Base-by-base conservation (phyloP, 202 grass and related monocot genomes). In the Elaeis oleifera region DNA sequence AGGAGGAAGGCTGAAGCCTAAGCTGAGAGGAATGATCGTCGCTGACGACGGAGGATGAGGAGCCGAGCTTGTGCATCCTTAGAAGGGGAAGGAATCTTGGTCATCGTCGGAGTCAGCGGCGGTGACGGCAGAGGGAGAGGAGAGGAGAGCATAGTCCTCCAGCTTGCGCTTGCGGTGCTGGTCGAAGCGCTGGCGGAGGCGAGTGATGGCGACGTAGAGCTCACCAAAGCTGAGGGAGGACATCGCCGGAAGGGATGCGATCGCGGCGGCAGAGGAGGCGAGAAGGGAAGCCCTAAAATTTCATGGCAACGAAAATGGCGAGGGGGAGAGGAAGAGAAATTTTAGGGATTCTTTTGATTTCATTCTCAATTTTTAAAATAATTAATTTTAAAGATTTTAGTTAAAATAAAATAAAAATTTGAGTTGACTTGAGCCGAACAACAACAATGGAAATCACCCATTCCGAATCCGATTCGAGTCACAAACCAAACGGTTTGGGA, bases 111-210 rank as follows among this genome's bases (percentile, higher is more conserved):
- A 20, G 20, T 39, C 23, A 20, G 53, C 23, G 29, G 58, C 28
- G 54, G 64, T n/a, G n/a, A n/a, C 64, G 60, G 67, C 71, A 69
- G 49, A 13, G 51, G 3, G 19, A 63, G 72, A 68, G 18, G 60
- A 78, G 15, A 55, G 57, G 29, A 68, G 76, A 50, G 79, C 79
- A 79, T 79, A 71, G 83, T 87, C 84, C 54, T 87, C 84, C n/a
- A 80, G 79, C 58, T 86, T 86, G 69, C 90, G 85, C 77, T 95
- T 95, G 74, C 25, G 58, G 23, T 51, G 53, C 59, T 65, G 68
- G 36, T 48, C 53, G 25, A 62, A 31, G 18, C 59, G 71, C 53
- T 79, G 81, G 63, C 79, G 89, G 63, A 55, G 73, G 5, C 68
- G 70, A 67, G 71, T 64, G 16, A 84, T 18, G 25, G 75, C 84